These are phyloP conservation scores for Scutellaria galericulata DNA, from an alignment of 257 asterid species.

Conservation along the genomic window DNA sequence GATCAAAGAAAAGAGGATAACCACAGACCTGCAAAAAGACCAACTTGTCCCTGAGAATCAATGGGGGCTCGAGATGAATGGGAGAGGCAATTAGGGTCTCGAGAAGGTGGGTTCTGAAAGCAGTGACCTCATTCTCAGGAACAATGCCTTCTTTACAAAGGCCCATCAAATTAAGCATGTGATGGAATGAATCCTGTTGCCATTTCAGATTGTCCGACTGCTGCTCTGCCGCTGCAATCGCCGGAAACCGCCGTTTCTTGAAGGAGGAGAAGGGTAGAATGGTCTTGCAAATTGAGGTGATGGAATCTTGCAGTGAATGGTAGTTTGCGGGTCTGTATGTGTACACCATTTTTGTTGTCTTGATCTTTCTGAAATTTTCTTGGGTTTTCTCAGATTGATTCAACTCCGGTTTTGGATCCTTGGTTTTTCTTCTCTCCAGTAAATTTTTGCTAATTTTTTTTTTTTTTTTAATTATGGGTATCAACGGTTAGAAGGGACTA, in stretches of 20 bases:
- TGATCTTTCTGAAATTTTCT: neutral
- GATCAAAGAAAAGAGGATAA: neutral
- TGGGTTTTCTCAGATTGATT: neutral
- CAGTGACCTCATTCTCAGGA: slow-evolving; percentile 68
- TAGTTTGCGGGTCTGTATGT: slow-evolving; percentile 78
- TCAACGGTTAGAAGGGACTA: slow-evolving; percentile 34
- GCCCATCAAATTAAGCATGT: slow-evolving; percentile 80
- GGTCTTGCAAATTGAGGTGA: slow-evolving; percentile 81
- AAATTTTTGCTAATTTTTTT: neutral
- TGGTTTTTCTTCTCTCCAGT: neutral
- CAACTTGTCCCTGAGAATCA: slow-evolving; percentile 76
- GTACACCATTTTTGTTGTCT: slow-evolving; percentile 57
- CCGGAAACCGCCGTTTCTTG: slow-evolving; percentile 78
- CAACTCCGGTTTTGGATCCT: neutral
- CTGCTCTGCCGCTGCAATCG: slow-evolving; percentile 87
- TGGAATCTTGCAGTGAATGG: slow-evolving; percentile 79
- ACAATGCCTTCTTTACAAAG: slow-evolving; percentile 80
- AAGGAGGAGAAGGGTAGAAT: slow-evolving; percentile 85
- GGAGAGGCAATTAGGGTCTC: slow-evolving; percentile 70
- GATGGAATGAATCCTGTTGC: slow-evolving; percentile 99
- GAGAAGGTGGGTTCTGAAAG: slow-evolving; percentile 71
- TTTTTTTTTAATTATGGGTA: slow-evolving; percentile 17
- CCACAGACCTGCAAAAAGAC: slow-evolving; percentile 84
- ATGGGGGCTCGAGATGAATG: slow-evolving; percentile 66
- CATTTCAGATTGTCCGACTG: slow-evolving; percentile 91